These are phyloP conservation scores for Byssochlamys sp. DNA, from an alignment of 2,329 filamentous ascomycete genomes.

Conservation along the genomic window DNA sequence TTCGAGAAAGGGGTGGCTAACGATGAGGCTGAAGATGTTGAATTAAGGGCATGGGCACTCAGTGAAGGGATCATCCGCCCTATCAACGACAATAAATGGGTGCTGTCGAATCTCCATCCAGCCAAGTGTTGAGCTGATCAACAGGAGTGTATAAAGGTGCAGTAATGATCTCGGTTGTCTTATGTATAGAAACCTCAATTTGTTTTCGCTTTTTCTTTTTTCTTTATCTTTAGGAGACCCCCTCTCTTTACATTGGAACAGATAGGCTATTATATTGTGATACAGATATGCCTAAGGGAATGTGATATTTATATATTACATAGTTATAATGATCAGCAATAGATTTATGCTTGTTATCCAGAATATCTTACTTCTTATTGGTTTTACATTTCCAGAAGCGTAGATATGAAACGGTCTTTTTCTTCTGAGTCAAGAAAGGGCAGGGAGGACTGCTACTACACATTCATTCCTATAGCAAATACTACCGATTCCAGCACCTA, in stretches of 20 bases:
- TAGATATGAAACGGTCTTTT: no score
- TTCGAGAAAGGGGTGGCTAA: slow-evolving; percentile 50
- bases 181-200: neutral
- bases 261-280: neutral
- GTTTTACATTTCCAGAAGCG: no score
- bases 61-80: slow-evolving; percentile 21
- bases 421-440: no score
- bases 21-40: slow-evolving; percentile 32
- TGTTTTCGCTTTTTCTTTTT: neutral
- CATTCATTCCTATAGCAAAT: no score
- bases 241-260: neutral
- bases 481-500: no score
- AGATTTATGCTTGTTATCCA: no score
- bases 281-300: neutral
- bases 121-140: neutral
- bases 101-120: slow-evolving; percentile 10
- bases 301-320: neutral
- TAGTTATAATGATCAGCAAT: no score
- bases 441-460: no score
- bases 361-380: no score
- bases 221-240: neutral
- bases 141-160: neutral
- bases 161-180: neutral
- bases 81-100: slow-evolving; percentile 12
- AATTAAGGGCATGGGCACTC: slow-evolving; percentile 31